Conservation (phyloP, 441 rosid genomes). For the Manihot esculenta region DNA sequence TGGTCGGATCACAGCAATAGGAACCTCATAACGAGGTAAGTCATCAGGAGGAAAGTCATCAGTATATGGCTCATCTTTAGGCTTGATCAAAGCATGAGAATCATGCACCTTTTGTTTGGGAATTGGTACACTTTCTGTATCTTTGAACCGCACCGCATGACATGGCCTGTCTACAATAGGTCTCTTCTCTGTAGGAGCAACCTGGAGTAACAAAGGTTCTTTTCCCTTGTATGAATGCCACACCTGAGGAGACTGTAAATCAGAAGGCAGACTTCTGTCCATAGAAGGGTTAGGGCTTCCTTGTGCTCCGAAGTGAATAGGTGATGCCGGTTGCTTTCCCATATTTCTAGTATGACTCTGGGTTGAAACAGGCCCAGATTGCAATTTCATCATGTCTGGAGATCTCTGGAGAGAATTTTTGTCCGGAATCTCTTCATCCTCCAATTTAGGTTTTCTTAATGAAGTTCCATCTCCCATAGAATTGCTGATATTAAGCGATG, state of each 20-base stretch:
- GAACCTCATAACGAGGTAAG: constrained; percentile 36
- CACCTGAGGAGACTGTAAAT: constrained; percentile 22
- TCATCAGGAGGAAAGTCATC: constrained; percentile 35
- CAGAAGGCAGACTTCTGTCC: constrained; percentile 10
- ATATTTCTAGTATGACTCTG: constrained; percentile 18
- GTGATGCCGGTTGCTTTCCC: constrained; percentile 32
- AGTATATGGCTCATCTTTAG: constrained; percentile 60
- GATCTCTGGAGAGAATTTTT: constrained; percentile 21
- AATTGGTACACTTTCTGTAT: constrained; percentile 13
- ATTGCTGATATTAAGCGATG: constrained; percentile 26
- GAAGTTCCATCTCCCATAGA: constrained; percentile 27
- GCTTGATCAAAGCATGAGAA: constrained; percentile 33
- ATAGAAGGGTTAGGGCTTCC: constrained; percentile 10
- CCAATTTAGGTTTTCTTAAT: constrained; percentile 36
- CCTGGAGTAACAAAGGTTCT: constrained; percentile 38
- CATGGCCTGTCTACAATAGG: constrained; percentile 23
- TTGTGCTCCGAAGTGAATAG: constrained; percentile 22
- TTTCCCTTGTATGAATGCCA: constrained; percentile 42
- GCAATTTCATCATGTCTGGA: constrained; percentile 14
- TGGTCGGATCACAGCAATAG: constrained; percentile 47
- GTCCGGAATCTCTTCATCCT: constrained; percentile 29
- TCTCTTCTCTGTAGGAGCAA: constrained; percentile 28
- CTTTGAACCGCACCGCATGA: constrained; percentile 28
- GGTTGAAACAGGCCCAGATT: constrained; percentile 21
- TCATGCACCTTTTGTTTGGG: constrained; percentile 32